Conservation (phyloP, 2,329 filamentous ascomycete genomes). For the Epichloe bromicola region DNA sequence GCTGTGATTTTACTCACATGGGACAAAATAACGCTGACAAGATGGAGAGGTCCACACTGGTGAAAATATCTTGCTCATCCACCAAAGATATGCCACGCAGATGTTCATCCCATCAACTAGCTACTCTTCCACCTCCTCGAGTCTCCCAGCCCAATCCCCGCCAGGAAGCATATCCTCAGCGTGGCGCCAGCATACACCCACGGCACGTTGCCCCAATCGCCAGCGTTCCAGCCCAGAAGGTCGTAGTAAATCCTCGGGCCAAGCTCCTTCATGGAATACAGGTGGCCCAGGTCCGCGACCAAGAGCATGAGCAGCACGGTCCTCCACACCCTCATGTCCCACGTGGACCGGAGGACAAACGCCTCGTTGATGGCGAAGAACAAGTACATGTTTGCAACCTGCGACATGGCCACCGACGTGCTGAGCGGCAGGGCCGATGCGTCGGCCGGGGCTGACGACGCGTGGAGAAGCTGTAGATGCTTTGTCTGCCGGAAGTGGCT, state of each 20-base stretch:
- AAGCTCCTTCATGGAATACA: slow-evolving; percentile 50
- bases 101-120: slow-evolving; percentile 2
- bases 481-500: slow-evolving; percentile 33
- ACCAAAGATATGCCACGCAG: too few species aligned
- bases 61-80: too few species aligned
- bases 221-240: slow-evolving; percentile 48
- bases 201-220: slow-evolving; percentile 54
- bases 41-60: too few species aligned
- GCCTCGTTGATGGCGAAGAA: slow-evolving; percentile 68
- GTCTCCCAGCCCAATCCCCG: slow-evolving; percentile 37
- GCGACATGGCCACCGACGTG: slow-evolving; percentile 55
- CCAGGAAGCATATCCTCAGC: slow-evolving; percentile 46
- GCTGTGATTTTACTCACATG: too few species aligned
- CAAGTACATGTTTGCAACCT: slow-evolving; percentile 62
- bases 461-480: slow-evolving; percentile 54
- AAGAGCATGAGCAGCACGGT: slow-evolving; percentile 53
- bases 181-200: slow-evolving; percentile 56
- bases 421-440: slow-evolving; percentile 34
- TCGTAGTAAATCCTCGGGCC: slow-evolving; percentile 53
- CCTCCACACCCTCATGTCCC: slow-evolving; percentile 57
- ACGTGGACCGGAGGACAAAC: slow-evolving; percentile 56
- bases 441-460: slow-evolving; percentile 26
- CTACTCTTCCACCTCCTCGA: slow-evolving; percentile 10
- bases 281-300: slow-evolving; percentile 63
- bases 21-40: too few species aligned